Percentiles rank a stretch among this genome's conserved stretches.
phyloP scores from a whole-genome alignment of 495 filamentous ascomycete species.

The Ramalina peruviana region DNA sequence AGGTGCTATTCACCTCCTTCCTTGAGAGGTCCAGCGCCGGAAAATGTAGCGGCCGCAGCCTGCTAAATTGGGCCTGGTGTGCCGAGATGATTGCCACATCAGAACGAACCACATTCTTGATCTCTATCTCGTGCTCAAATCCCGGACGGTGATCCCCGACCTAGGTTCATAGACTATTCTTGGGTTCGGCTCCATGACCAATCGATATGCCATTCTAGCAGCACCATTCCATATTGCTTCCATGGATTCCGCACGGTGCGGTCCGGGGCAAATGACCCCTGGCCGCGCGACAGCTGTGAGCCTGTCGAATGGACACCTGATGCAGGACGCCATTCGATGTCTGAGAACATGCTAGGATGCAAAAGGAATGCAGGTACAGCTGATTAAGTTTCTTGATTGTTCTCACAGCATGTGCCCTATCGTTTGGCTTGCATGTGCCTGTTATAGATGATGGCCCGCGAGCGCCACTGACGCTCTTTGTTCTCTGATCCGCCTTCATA shows the following conservation, averaged over 20 bases:
- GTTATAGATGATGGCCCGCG: neutral
- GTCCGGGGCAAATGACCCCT: slow-evolving; percentile 2
- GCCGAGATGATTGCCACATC: no score
- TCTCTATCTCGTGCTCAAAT: neutral
- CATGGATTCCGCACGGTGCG: neutral
- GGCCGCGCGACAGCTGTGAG: neutral
- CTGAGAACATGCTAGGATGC: neutral
- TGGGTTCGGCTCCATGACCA: neutral
- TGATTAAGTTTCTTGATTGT: neutral
- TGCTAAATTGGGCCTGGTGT: no score
- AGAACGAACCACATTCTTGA: neutral
- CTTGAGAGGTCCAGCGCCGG: neutral
- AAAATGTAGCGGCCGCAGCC: neutral
- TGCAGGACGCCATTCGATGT: neutral
- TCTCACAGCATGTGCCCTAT: neutral
- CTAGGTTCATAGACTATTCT: no score
- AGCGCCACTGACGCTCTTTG: neutral
- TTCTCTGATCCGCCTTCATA: no score
- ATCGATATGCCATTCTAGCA: neutral
- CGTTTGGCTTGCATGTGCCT: neutral
- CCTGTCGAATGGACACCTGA: slow-evolving; percentile 1
- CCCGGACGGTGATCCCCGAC: neutral
- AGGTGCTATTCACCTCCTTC: neutral
- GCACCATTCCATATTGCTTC: no score
- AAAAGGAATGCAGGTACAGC: slow-evolving; percentile 6